These are phyloP conservation scores for Agaricus bisporus DNA, from an alignment of 768 basidiomycete genomes.

Conservation along the genomic window DNA sequence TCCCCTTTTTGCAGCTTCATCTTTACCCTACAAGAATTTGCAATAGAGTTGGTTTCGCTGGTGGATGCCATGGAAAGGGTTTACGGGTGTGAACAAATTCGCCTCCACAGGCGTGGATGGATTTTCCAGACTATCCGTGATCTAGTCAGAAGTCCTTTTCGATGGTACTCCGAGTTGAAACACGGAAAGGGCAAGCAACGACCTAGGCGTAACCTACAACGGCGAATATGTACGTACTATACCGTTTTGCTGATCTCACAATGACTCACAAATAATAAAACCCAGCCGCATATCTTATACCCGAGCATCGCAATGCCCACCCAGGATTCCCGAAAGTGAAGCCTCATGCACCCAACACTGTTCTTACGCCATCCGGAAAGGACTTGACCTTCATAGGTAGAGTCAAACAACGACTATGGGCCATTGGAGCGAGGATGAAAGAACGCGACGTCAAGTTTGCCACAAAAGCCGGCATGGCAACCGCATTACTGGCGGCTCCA, in stretches of 20 bases:
- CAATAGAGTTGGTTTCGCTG: conserved; percentile 73
- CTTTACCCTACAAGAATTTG: conserved; percentile 94
- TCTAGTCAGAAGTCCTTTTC: conserved; percentile 7
- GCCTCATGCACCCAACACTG: conserved; percentile 81
- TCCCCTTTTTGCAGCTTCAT: conserved; percentile 60
- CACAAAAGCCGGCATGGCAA: conserved; percentile 80
- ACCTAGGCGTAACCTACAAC: conserved; percentile 3
- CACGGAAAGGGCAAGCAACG: background rate
- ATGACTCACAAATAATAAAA: background rate
- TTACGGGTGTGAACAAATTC: conserved; percentile 56
- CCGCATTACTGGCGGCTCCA: conserved; percentile 76
- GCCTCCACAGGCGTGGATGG: conserved; percentile 21
- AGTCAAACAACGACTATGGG: conserved; percentile 69
- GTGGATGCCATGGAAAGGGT: conserved; percentile 82
- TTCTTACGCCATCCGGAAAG: conserved; percentile 66
- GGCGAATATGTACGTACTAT: conserved; percentile 36
- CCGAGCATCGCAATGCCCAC: conserved; percentile 39
- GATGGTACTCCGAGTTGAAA: background rate
- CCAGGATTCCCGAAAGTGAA: conserved; percentile 76
- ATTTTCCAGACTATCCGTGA: conserved; percentile 18
- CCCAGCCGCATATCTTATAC: conserved; percentile 45
- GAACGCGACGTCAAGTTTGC: conserved; percentile 83
- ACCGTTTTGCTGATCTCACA: background rate
- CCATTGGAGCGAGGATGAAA: conserved; percentile 52
- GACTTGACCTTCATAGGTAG: conserved; percentile 57